Evolutionary conservation across 1,139 yeast species (phyloP).

Genomic region (Suhomyces wounanorum): DNA sequence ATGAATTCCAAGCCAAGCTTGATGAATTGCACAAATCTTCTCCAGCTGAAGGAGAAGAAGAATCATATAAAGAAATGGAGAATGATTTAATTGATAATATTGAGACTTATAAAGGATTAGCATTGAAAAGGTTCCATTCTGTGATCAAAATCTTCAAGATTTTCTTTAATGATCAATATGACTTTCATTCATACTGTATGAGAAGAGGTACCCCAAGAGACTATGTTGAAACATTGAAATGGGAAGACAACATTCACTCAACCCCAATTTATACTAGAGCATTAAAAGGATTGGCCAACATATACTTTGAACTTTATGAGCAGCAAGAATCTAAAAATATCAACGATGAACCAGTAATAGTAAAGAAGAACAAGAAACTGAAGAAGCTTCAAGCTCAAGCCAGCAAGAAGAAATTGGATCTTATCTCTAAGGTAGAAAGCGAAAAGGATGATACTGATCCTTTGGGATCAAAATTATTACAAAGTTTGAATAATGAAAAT

Average conservation of each 20-base stretch:
- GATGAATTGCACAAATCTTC: conserved; percentile 16
- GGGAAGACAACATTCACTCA: conserved; percentile 77
- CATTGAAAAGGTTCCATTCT: conserved; percentile 76
- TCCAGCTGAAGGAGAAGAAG: conserved; percentile 21
- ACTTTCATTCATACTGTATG: conserved; percentile 90
- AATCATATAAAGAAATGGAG: conserved; percentile 27
- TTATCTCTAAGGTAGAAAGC: conserved; percentile 44
- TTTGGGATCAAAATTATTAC: conserved; percentile 44
- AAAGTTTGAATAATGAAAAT: conserved; percentile 29
- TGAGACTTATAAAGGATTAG: conserved; percentile 61
- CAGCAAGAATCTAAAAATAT: conserved; percentile 19
- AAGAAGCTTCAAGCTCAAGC: conserved; percentile 39
- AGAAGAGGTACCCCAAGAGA: conserved; percentile 90
- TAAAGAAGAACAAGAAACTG: conserved; percentile 31
- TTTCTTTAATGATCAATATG: conserved; percentile 83
- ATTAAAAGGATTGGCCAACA: conserved; percentile 60
- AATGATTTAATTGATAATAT: conserved; percentile 38
- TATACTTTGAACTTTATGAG: conserved; percentile 53
- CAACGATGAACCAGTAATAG: conserved; percentile 23
- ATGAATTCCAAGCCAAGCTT: conserved; percentile 24
- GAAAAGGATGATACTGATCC: conserved; percentile 52
- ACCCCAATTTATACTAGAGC: conserved; percentile 75
- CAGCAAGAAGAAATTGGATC: conserved; percentile 39
- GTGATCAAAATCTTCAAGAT: conserved; percentile 68
- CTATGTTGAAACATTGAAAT: conserved; percentile 68